A percentile compares a stretch with the other conserved stretches of the same genome.
Conservation (phyloP, 768 basidiomycete species). For the Podaxis carcinomalis region DNA sequence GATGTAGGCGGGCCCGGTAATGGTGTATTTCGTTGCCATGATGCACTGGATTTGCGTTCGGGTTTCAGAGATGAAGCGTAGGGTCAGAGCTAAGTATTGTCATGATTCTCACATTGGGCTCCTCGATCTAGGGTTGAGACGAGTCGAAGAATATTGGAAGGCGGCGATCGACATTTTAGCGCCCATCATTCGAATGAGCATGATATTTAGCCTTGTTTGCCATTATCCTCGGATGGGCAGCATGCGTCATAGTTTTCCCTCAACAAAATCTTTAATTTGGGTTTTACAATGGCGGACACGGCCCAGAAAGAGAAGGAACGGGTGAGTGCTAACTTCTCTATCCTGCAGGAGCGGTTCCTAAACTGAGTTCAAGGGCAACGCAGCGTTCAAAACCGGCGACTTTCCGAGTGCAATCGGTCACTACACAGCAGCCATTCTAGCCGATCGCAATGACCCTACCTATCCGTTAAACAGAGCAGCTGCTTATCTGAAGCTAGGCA, state of each 20-base stretch:
- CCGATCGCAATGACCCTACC: constrained; percentile 67
- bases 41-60: not conserved
- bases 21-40: constrained; percentile 35
- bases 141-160: not conserved
- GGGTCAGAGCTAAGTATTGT: not conserved
- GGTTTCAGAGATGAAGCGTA: not conserved
- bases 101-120: not conserved
- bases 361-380: constrained; percentile 62
- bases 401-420: constrained; percentile 79
- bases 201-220: constrained; percentile 3
- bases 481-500: constrained; percentile 91
- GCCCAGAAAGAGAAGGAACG: constrained; percentile 35
- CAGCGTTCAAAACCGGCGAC: constrained; percentile 78
- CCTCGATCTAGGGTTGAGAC: not conserved
- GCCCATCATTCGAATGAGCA: not conserved
- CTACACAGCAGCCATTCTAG: constrained; percentile 77
- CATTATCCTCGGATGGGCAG: not conserved
- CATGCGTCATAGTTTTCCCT: not conserved
- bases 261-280: not conserved
- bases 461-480: constrained; percentile 86
- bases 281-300: constrained; percentile 13
- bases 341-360: not conserved
- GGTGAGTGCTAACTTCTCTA: constrained; percentile 16
- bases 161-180: not conserved
- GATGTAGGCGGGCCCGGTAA: constrained; percentile 61